Evolutionary conservation across 495 filamentous ascomycete genomes (phyloP).

Genomic region (Penicillium cinerascens): DNA sequence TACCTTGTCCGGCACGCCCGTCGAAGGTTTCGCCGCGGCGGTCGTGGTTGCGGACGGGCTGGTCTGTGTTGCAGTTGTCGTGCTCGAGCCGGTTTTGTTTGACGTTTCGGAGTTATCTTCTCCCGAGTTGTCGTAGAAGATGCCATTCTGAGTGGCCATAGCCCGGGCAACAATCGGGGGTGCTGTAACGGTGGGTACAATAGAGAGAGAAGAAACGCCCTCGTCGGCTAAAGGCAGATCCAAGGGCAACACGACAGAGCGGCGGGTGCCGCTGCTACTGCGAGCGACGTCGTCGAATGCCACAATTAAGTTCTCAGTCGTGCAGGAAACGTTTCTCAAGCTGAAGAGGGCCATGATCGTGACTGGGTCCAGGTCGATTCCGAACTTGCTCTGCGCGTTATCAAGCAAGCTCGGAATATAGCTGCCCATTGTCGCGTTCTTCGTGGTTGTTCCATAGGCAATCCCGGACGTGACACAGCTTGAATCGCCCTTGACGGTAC

Average conservation of each 20-base stretch:
- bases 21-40: neutral
- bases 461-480: slow-evolving; percentile 72
- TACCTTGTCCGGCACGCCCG: slow-evolving; percentile 20
- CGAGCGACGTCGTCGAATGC: slow-evolving; percentile 60
- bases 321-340: slow-evolving; percentile 68
- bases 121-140: slow-evolving; percentile 35
- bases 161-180: slow-evolving; percentile 29
- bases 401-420: slow-evolving; percentile 70
- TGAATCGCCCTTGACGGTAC: slow-evolving; percentile 54
- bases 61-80: slow-evolving; percentile 10
- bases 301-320: slow-evolving; percentile 78
- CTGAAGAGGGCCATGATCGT: slow-evolving; percentile 75
- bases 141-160: slow-evolving; percentile 41
- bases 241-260: slow-evolving; percentile 10
- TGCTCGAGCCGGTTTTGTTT: slow-evolving; percentile 4
- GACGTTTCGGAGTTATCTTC: slow-evolving; percentile 5
- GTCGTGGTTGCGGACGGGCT: slow-evolving; percentile 1
- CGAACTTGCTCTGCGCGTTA: slow-evolving; percentile 63
- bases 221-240: slow-evolving; percentile 7
- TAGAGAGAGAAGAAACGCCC: slow-evolving; percentile 1
- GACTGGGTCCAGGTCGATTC: slow-evolving; percentile 63
- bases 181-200: slow-evolving; percentile 11
- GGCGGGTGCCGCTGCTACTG: slow-evolving; percentile 25
- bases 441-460: slow-evolving; percentile 41
- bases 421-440: slow-evolving; percentile 75